These are phyloP conservation scores for Protomyces gravidus DNA, from an alignment of 1,139 yeast species.

Conservation along the genomic window DNA sequence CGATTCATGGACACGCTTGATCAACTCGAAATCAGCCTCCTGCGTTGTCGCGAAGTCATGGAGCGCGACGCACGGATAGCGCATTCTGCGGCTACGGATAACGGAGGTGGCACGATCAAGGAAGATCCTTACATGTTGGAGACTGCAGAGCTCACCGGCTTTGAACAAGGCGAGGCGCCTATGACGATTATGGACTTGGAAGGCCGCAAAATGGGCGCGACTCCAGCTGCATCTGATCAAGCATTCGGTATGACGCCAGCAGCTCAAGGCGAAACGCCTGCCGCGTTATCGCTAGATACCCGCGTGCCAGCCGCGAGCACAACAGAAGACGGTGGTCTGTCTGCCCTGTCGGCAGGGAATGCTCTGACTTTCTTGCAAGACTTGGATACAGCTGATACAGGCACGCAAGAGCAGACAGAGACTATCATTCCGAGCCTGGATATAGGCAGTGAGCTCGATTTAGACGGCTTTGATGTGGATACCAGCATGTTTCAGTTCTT, in stretches of 20 bases:
- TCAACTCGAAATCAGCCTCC: constrained; percentile 20
- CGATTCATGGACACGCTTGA: constrained; percentile 14
- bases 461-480: not conserved
- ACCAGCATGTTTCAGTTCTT: not conserved
- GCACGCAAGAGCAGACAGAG: not conserved
- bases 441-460: no score
- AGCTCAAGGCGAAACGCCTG: not conserved
- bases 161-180: not conserved
- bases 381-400: not conserved
- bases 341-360: not conserved
- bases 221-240: not conserved
- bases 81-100: not conserved
- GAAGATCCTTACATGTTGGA: not conserved
- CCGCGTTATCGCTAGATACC: not conserved
- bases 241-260: not conserved
- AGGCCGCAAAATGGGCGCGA: not conserved
- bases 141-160: no score
- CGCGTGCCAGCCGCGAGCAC: not conserved
- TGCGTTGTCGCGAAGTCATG: constrained; percentile 12
- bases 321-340: not conserved
- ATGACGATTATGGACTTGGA: not conserved
- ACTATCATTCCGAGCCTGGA: not conserved
- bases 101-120: not conserved
- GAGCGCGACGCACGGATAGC: constrained; percentile 7
- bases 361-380: not conserved